Evolutionary conservation across 78 protist genomes (phyloP).

Genomic region (Emiliania huxleyi): DNA sequence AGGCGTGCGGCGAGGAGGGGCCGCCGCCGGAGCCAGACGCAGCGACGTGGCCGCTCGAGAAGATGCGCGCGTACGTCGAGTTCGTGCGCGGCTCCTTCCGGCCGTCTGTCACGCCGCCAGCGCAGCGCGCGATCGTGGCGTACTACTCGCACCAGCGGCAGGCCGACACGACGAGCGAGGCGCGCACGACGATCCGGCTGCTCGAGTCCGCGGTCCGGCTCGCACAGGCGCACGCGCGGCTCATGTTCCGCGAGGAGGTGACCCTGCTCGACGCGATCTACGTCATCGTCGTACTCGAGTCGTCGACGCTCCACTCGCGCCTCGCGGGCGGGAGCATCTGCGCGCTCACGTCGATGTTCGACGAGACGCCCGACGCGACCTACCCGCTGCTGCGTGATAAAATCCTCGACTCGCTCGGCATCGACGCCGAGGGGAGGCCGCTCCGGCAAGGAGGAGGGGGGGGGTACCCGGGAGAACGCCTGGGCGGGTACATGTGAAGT

Average conservation of each 20-base stretch:
- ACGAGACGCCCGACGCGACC: not conserved
- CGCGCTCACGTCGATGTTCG: not conserved
- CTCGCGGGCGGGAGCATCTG: not conserved
- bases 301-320: not conserved
- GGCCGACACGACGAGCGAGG: slow-evolving; percentile 42
- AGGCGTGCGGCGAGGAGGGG: no score
- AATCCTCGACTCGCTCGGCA: not conserved
- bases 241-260: not conserved
- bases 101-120: slow-evolving; percentile 9
- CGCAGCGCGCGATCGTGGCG: slow-evolving; percentile 43
- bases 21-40: not conserved
- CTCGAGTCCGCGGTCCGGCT: slow-evolving; percentile 86
- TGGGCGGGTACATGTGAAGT: no score
- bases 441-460: no score
- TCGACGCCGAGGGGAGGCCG: not conserved
- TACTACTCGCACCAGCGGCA: slow-evolving; percentile 77
- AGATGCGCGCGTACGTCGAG: slow-evolving; percentile 65
- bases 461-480: no score
- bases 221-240: not conserved
- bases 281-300: not conserved
- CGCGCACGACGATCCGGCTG: slow-evolving; percentile 91
- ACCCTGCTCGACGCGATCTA: not conserved
- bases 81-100: slow-evolving; percentile 26
- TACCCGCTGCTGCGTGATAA: not conserved
- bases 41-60: slow-evolving; percentile 4